Evolutionary conservation across 345 rosid genomes (phyloP).

Genomic region (Gynandropsis gynandra): DNA sequence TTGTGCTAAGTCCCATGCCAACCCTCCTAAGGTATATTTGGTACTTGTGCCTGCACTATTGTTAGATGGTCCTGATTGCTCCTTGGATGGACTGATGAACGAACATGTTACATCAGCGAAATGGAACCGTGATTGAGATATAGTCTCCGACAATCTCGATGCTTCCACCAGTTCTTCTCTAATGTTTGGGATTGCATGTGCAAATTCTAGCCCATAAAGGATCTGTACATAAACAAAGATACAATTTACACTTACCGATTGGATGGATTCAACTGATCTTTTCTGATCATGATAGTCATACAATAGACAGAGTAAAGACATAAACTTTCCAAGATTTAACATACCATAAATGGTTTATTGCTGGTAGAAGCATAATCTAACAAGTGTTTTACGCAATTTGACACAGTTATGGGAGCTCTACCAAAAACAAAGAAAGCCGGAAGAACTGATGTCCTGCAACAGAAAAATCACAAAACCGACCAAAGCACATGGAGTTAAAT

Average conservation of each 20-base stretch:
- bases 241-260: background rate
- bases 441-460: conserved; percentile 64
- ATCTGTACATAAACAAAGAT: conserved; percentile 38
- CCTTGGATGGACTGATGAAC: conserved; percentile 42
- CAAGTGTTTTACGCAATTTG: conserved; percentile 43
- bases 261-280: background rate
- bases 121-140: conserved; percentile 24
- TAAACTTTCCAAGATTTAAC: conserved; percentile 8
- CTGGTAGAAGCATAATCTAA: conserved; percentile 27
- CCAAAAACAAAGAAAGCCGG: conserved; percentile 85
- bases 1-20: conserved; percentile 60
- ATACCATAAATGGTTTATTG: conserved; percentile 59
- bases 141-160: conserved; percentile 21
- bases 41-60: conserved; percentile 24
- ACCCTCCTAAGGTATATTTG: conserved; percentile 56
- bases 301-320: background rate
- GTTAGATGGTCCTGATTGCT: conserved; percentile 21
- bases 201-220: conserved; percentile 84
- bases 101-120: conserved; percentile 58
- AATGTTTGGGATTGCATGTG: conserved; percentile 46
- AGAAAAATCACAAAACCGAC: conserved; percentile 5
- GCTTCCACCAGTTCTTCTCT: conserved; percentile 38
- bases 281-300: background rate
- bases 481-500: background rate
- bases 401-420: conserved; percentile 45